Evolutionary conservation across 768 basidiomycete genomes (phyloP).

Genomic region (Hydnomerulius pinastri): DNA sequence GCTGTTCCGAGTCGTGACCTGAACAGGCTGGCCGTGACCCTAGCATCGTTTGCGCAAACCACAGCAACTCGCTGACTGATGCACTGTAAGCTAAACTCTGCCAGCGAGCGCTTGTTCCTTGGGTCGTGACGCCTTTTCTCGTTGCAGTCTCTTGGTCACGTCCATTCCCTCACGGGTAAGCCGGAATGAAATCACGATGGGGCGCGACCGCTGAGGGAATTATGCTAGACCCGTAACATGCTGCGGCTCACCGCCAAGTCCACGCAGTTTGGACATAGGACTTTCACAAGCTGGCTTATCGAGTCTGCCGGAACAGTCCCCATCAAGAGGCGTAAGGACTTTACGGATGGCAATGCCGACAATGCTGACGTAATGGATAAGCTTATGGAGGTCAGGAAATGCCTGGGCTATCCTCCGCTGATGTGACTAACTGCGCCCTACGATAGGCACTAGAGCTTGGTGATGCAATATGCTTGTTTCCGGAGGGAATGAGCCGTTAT

Average conservation of each 20-base stretch:
- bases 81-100: constrained; percentile 59
- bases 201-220: constrained; percentile 6
- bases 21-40: background rate
- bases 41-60: constrained; percentile 85
- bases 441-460: constrained; percentile 70
- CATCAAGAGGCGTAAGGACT: constrained; percentile 76
- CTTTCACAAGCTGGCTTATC: constrained; percentile 90
- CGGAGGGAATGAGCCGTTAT: constrained; percentile 85
- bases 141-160: constrained; percentile 64
- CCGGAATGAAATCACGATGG: background rate
- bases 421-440: constrained; percentile 12
- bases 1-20: background rate
- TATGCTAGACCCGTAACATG: constrained; percentile 67
- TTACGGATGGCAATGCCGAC: constrained; percentile 52
- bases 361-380: constrained; percentile 70
- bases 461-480: constrained; percentile 81
- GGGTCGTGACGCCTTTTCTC: background rate
- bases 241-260: constrained; percentile 86
- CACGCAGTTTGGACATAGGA: constrained; percentile 79
- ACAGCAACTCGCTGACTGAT: constrained; percentile 85
- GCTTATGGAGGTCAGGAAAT: constrained; percentile 65
- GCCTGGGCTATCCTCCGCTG: no score
- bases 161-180: constrained; percentile 69
- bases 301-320: constrained; percentile 88
- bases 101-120: background rate